These are phyloP conservation scores for Trichocladium antarcticum DNA, from an alignment of 495 filamentous ascomycete genomes.

Conservation along the genomic window DNA sequence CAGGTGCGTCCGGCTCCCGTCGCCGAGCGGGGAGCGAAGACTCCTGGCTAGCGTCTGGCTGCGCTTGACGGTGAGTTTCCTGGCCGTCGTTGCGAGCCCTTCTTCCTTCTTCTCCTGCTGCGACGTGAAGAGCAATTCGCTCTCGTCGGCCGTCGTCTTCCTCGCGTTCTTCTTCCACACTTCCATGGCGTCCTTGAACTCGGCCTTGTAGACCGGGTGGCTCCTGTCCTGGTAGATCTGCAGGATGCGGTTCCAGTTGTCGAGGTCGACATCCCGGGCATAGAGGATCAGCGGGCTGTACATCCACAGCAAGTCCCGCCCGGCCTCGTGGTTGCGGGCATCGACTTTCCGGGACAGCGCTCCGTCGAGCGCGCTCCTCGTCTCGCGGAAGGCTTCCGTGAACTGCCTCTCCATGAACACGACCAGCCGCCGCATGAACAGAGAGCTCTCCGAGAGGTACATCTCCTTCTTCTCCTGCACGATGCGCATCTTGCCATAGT, in stretches of 20 bases:
- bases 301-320: constrained; percentile 56
- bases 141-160: constrained; percentile 74
- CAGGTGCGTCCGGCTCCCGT: constrained; percentile 44
- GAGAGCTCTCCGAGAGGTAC: constrained; percentile 57
- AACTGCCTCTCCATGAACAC: constrained; percentile 74
- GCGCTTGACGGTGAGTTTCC: constrained; percentile 87
- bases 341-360: constrained; percentile 45
- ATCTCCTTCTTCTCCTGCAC: constrained; percentile 86
- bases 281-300: constrained; percentile 80
- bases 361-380: constrained; percentile 45
- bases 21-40: constrained; percentile 56
- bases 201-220: constrained; percentile 64
- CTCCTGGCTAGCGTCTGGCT: constrained; percentile 69
- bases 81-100: constrained; percentile 61
- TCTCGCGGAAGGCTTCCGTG: constrained; percentile 57
- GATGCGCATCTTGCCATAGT: constrained; percentile 83
- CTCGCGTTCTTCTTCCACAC: constrained; percentile 74
- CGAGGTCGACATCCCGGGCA: constrained; percentile 63
- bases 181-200: constrained; percentile 67
- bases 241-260: constrained; percentile 70
- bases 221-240: constrained; percentile 67
- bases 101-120: constrained; percentile 74
- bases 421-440: constrained; percentile 66
- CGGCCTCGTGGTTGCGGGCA: constrained; percentile 41
- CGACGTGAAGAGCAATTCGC: constrained; percentile 75